Evolutionary conservation across 225 moss, liverwort and hornwort genomes (phyloP).

Genomic region (Physcomitrellopsis africana): DNA sequence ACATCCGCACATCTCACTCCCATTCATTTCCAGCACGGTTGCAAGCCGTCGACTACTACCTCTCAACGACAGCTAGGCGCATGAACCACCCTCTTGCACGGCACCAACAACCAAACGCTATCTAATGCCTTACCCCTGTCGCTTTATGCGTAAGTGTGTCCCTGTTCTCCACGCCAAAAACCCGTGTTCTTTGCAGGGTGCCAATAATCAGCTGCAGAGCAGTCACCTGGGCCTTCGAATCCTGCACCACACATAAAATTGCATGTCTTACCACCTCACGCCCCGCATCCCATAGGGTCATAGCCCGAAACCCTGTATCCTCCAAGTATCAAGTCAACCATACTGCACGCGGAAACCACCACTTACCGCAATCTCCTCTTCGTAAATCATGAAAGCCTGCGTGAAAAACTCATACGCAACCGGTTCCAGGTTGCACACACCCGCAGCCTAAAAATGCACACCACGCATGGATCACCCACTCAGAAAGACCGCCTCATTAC

Average conservation of each 20-base stretch:
- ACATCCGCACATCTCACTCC: neutral
- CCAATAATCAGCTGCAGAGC: conserved; percentile 92
- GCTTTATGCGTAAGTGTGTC: conserved; percentile 97
- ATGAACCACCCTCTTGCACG: neutral
- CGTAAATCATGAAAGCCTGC: conserved; percentile 95
- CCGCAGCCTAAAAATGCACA: conserved; percentile 67
- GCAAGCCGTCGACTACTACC: neutral
- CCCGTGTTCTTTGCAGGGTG: conserved; percentile 85
- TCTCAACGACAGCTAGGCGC: neutral
- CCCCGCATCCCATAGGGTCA: conserved; percentile 1
- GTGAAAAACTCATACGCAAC: conserved; percentile 99
- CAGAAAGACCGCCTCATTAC: neutral
- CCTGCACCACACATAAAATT: conserved; percentile 48
- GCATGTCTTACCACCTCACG: conserved; percentile 15
- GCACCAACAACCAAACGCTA: conserved; percentile 3
- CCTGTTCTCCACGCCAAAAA: conserved; percentile 98
- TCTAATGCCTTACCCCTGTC: conserved; percentile 74
- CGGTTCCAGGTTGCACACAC: conserved; percentile 88
- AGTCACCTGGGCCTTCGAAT: conserved; percentile 95
- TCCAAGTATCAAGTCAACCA: conserved; percentile 10
- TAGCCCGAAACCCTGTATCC: conserved; percentile 13
- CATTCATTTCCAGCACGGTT: neutral
- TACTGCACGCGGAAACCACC: conserved; percentile 5
- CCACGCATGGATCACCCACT: neutral
- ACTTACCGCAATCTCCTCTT: conserved; percentile 94